These are phyloP conservation scores for Trypethelium eluteriae DNA, from an alignment of 495 filamentous ascomycete species.

Conservation along the genomic window DNA sequence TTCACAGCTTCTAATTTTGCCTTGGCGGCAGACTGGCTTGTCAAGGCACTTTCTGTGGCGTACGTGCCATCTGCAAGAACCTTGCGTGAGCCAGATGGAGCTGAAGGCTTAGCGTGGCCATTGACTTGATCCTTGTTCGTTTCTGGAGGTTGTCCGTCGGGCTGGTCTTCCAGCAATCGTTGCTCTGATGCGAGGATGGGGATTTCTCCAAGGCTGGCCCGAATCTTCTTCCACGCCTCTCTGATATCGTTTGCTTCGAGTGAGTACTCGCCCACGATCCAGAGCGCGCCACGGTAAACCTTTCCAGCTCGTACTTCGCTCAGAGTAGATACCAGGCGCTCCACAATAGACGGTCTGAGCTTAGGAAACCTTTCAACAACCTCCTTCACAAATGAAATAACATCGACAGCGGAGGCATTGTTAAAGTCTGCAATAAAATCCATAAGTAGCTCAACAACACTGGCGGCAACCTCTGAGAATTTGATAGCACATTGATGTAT, in stretches of 20 bases:
- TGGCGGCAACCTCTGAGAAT: conserved; percentile 95
- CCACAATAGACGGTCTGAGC: conserved; percentile 75
- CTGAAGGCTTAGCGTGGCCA: conserved; percentile 68
- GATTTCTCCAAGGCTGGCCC: conserved; percentile 90
- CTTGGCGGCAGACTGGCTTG: conserved; percentile 78
- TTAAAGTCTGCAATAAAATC: conserved; percentile 99
- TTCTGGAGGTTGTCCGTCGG: conserved; percentile 57
- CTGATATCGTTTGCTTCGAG: conserved; percentile 88
- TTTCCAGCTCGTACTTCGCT: conserved; percentile 93
- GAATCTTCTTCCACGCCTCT: conserved; percentile 94
- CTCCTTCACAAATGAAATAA: conserved; percentile 97
- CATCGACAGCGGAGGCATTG: conserved; percentile 91
- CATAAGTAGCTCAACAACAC: conserved; percentile 96
- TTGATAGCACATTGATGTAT: conserved; percentile 98
- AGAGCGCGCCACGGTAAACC: conserved; percentile 91
- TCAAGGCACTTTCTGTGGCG: conserved; percentile 92
- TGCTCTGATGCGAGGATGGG: conserved; percentile 96
- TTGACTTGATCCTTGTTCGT: conserved; percentile 68
- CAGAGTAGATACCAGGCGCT: conserved; percentile 81
- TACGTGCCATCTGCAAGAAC: conserved; percentile 96
- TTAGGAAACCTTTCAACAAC: conserved; percentile 97
- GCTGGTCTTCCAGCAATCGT: conserved; percentile 70
- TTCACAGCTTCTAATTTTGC: conserved; percentile 95
- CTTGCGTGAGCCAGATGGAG: conserved; percentile 76
- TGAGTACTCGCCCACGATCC: conserved; percentile 97